Conservation (phyloP, 164 flowering plant genomes). For the Cinnamomum micranthum region DNA sequence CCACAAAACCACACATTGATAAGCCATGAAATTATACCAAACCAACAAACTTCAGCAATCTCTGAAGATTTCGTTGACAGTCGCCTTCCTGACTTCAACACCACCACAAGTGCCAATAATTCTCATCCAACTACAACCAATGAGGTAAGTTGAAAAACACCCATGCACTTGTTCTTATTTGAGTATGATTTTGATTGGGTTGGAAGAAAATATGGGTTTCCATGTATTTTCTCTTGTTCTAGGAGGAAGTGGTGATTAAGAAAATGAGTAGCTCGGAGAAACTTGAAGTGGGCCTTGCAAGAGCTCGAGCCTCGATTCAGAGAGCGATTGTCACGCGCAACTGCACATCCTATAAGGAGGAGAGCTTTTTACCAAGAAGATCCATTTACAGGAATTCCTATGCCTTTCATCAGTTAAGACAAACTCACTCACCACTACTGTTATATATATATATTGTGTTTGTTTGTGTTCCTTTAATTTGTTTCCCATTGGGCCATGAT, state of each 20-base stretch:
- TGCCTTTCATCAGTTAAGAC: constrained; percentile 49
- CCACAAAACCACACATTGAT: not conserved
- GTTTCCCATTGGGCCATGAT: no score
- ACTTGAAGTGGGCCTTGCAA: constrained; percentile 43
- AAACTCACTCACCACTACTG: not conserved
- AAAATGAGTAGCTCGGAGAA: not conserved
- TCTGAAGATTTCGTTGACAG: not conserved
- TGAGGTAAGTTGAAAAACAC: not conserved
- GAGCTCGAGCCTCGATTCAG: constrained; percentile 47
- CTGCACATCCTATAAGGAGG: not conserved
- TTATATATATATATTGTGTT: not conserved
- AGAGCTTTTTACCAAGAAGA: constrained; percentile 8
- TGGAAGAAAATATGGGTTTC: not conserved
- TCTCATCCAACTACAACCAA: not conserved
- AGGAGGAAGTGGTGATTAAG: not conserved
- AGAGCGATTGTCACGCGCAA: constrained; percentile 18
- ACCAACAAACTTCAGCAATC: not conserved
- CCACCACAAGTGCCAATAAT: not conserved
- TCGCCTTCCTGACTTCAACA: not conserved
- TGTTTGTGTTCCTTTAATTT: no score
- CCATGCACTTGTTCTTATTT: no score
- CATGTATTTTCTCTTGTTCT: not conserved
- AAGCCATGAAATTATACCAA: not conserved
- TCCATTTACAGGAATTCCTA: constrained; percentile 46
- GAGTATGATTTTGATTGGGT: not conserved